phyloP scores from a whole-genome alignment of 2,329 filamentous ascomycete genomes.

The Calonectria multiphialidica region DNA sequence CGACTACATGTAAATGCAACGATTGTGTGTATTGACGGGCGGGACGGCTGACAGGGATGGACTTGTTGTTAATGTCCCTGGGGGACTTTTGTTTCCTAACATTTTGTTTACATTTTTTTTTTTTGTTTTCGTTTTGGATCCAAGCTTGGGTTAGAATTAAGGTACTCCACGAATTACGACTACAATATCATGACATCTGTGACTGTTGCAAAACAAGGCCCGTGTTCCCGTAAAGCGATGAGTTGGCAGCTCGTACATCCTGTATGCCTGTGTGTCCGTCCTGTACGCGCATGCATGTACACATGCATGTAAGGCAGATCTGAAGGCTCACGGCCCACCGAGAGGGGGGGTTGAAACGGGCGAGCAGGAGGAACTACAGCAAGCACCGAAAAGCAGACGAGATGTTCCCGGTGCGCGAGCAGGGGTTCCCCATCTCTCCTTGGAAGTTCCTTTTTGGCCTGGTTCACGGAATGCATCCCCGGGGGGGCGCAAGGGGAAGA shows the following conservation, averaged over 20 bases:
- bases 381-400: background rate
- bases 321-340: background rate
- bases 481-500: background rate
- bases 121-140: background rate
- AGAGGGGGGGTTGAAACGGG: conserved; percentile 2
- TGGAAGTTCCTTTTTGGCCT: background rate
- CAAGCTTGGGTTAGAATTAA: background rate
- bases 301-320: background rate
- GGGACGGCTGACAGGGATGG: background rate
- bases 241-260: background rate
- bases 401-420: background rate
- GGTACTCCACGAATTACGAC: background rate
- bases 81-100: background rate
- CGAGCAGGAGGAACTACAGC: background rate
- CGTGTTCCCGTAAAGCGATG: background rate
- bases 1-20: background rate
- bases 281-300: background rate
- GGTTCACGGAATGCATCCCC: conserved; percentile 5
- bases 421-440: background rate
- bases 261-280: background rate
- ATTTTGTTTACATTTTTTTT: background rate
- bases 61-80: background rate
- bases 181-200: background rate
- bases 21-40: background rate
- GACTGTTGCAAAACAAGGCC: background rate